Conservation (phyloP, 192 early-diverging fungal genomes). For the Umbelopsis isabellina region DNA sequence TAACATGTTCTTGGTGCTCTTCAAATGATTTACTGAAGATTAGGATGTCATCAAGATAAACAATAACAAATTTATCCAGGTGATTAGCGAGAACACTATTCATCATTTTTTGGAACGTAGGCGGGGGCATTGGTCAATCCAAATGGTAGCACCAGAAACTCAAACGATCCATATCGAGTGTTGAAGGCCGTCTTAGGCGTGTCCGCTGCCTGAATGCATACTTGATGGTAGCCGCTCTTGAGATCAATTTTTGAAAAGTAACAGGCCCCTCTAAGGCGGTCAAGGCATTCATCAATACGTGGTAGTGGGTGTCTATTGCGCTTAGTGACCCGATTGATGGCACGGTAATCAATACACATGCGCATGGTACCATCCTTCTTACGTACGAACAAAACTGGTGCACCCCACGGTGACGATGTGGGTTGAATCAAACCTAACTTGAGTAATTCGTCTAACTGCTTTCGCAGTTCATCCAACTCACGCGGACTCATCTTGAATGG, state of each 20-base stretch:
- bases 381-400: constrained; percentile 47
- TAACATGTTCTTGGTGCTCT: too few relatives aligned
- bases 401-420: constrained; percentile 38
- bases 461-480: constrained; percentile 38
- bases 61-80: too few relatives aligned
- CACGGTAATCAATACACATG: constrained; percentile 57
- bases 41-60: too few relatives aligned
- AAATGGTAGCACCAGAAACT: too few relatives aligned
- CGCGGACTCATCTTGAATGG: too few relatives aligned
- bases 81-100: too few relatives aligned
- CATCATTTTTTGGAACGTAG: too few relatives aligned
- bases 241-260: constrained; percentile 48
- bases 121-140: too few relatives aligned
- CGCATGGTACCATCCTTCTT: constrained; percentile 54
- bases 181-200: too few relatives aligned
- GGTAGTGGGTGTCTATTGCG: constrained; percentile 49
- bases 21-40: too few relatives aligned
- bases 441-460: constrained; percentile 29
- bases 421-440: constrained; percentile 40
- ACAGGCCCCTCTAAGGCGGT: constrained; percentile 26
- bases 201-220: not conserved
- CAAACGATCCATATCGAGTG: too few relatives aligned
- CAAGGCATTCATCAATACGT: constrained; percentile 46
- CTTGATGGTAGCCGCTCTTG: constrained; percentile 26
- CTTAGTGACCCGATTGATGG: constrained; percentile 47